Evolutionary conservation across 148 eudicot species (phyloP).

Genomic region (Silene conica): DNA sequence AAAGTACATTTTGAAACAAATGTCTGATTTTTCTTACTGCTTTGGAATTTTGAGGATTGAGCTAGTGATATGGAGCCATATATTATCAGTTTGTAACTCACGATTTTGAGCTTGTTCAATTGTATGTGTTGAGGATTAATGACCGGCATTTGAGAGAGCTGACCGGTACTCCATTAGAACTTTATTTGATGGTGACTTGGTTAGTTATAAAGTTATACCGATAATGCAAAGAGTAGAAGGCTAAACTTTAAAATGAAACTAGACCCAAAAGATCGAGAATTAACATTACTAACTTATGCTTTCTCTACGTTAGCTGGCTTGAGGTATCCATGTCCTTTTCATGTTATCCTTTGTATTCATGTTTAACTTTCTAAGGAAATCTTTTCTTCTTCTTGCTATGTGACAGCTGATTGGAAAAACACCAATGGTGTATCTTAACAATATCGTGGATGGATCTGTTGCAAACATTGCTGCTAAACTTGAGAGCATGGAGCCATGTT

Average conservation of each 20-base stretch:
- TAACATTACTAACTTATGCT: background rate
- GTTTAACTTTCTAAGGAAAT: background rate
- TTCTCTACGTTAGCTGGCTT: background rate
- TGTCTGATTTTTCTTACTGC: background rate
- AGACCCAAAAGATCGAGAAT: background rate
- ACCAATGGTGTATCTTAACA: conserved; percentile 95
- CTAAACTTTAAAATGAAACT: no score
- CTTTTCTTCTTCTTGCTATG: conserved; percentile 14
- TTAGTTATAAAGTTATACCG: background rate
- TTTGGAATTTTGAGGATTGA: background rate
- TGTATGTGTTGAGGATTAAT: no score
- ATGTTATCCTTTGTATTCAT: background rate
- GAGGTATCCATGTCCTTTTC: background rate
- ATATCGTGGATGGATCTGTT: conserved; percentile 62
- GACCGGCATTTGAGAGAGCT: no score
- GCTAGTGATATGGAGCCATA: background rate
- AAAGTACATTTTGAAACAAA: background rate
- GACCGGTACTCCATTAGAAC: no score
- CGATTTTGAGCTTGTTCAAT: no score
- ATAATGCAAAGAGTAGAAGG: background rate
- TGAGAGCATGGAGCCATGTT: conserved; percentile 98
- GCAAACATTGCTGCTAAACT: conserved; percentile 96
- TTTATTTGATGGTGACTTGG: background rate
- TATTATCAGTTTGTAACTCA: no score
- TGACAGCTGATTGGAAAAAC: conserved; percentile 91